Evolutionary conservation across 768 basidiomycete genomes (phyloP).

Genomic region (Cystobasidiopsis lactophilus): DNA sequence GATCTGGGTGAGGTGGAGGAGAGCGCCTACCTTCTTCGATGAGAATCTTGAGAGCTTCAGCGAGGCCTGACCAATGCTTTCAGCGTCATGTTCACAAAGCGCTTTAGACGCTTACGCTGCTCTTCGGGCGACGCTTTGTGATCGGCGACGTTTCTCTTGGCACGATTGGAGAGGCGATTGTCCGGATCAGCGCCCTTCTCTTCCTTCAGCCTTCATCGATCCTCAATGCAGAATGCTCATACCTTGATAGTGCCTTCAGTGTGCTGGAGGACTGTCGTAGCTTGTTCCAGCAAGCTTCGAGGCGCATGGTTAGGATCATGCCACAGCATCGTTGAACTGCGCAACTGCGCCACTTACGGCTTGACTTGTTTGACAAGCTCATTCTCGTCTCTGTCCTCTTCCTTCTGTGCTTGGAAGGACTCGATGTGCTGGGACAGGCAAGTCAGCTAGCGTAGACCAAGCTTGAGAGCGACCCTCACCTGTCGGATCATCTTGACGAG

Average conservation of each 20-base stretch:
- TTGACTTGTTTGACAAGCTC: background rate
- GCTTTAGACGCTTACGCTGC: no score
- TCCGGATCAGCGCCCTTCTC: background rate
- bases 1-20: background rate
- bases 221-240: background rate
- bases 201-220: background rate
- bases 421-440: slow-evolving; percentile 1
- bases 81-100: no score
- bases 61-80: no score
- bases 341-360: no score
- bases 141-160: background rate
- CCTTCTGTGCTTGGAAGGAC: background rate
- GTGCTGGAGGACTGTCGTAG: background rate
- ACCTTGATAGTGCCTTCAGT: background rate
- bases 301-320: background rate
- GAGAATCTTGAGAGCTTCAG: background rate
- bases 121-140: background rate
- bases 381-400: slow-evolving; percentile 2
- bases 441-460: background rate
- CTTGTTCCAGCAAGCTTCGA: background rate
- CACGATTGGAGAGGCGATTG: background rate
- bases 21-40: background rate
- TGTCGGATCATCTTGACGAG: background rate
- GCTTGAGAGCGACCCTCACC: background rate
- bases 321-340: background rate